Percentiles rank a stretch among this genome's conserved stretches.
phyloP scores from a whole-genome alignment of 2,329 filamentous ascomycete species.

The Hypomyces rosellus region DNA sequence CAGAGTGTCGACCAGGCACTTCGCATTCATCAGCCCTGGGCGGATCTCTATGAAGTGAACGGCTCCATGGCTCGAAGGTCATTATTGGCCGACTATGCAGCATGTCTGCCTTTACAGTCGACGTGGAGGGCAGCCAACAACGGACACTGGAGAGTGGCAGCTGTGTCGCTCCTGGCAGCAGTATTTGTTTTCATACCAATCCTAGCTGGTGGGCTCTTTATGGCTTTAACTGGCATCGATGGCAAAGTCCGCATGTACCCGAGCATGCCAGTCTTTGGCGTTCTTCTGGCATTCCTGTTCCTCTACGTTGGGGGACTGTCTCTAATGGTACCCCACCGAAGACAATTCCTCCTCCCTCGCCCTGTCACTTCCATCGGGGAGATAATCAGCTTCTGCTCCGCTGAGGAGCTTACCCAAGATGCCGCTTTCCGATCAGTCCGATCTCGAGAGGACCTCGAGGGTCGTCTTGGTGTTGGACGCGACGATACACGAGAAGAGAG shows the following conservation, averaged over 20 bases:
- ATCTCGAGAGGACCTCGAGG: slow-evolving; percentile 62
- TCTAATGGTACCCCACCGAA: slow-evolving; percentile 54
- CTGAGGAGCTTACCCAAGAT: slow-evolving; percentile 65
- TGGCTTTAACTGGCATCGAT: slow-evolving; percentile 56
- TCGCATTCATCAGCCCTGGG: slow-evolving; percentile 64
- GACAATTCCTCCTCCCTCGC: slow-evolving; percentile 64
- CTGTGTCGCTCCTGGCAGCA: slow-evolving; percentile 52
- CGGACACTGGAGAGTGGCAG: slow-evolving; percentile 59
- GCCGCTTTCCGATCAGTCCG: slow-evolving; percentile 63
- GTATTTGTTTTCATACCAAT: slow-evolving; percentile 59
- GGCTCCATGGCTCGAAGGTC: slow-evolving; percentile 58
- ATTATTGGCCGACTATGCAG: slow-evolving; percentile 64
- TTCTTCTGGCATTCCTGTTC: slow-evolving; percentile 64
- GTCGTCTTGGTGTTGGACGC: slow-evolving; percentile 54
- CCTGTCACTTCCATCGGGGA: slow-evolving; percentile 66
- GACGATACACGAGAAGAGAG: slow-evolving; percentile 40
- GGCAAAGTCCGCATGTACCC: slow-evolving; percentile 60
- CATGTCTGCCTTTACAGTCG: slow-evolving; percentile 56
- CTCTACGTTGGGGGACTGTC: slow-evolving; percentile 62
- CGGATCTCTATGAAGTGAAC: slow-evolving; percentile 48
- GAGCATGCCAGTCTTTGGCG: slow-evolving; percentile 65
- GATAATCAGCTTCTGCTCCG: slow-evolving; percentile 69
- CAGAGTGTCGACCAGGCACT: slow-evolving; percentile 60
- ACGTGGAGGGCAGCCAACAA: slow-evolving; percentile 53
- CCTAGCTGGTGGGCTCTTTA: slow-evolving; percentile 64